Base-by-base conservation (phyloP, 768 basidiomycete genomes). In the Pulveroboletus sp. region DNA sequence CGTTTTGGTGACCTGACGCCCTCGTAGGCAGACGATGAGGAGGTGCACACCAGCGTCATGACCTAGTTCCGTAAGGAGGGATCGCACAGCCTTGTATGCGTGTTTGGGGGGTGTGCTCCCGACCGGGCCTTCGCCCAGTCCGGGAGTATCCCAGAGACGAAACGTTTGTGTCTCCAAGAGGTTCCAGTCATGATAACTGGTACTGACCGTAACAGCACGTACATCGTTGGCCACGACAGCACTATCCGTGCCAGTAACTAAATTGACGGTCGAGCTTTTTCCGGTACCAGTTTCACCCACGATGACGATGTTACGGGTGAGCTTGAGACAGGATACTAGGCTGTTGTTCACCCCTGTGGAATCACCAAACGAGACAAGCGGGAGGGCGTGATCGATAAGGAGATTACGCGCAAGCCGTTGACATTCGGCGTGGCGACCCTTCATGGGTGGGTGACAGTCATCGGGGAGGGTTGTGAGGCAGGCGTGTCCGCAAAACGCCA, bases 281-380 rank as follows among this genome's bases (percentile, higher is more conserved):
- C 60, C 60, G 9, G 47, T 50, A 17, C 60, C 74, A 0, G 67
- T 67, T 53, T 72, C 71, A 4, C 74, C 74, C 12, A 75, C 75
- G 17, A 76, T 40, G 37, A 76, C 57, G 42, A 75, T 48, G 44
- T 70, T 63, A 35, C 51, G 53, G 19, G 54, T 56, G 43, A 54
- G 50, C n/a, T 57, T 63, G 41, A 49, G 23, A n/a, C 5, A 55
- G 49, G 31, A 49, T 34, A 27, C 32, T 62, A 10, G 24, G 16
- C 20, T 16, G 8, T 22, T 43, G 51, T 37, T 40, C 30, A n/a
- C 23, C 24, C 44, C 44, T 26, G 29, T 31, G 12, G 54, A 31
- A 8, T 22, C 49, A 7, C 22, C 17, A 5, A 40, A 41, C 1
- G 47, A 27, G n/a, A 41, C 32, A 17, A 55, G 41, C 4, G 62